Conservation (phyloP, 2,329 filamentous ascomycete species). For the Microdochium nivale region DNA sequence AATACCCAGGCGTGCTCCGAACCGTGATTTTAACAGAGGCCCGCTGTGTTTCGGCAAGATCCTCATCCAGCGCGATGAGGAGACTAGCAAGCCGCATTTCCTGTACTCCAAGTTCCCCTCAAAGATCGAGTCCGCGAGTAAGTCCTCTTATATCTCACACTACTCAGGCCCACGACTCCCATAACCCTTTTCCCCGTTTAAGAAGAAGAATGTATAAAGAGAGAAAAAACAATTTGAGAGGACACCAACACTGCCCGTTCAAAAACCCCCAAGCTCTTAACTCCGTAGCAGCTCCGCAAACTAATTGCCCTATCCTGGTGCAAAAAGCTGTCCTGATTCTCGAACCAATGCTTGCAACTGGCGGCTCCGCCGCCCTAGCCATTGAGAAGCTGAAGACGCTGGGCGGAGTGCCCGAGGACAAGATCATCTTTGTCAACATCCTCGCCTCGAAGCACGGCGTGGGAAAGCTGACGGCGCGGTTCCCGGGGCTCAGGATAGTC, state of each 20-base stretch:
- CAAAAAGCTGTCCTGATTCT: neutral
- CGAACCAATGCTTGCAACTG: neutral
- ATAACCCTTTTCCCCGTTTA: neutral
- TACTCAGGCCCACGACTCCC: neutral
- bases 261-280: too few species aligned
- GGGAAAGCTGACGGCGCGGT: neutral
- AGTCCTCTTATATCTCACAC: neutral
- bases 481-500: neutral
- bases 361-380: neutral
- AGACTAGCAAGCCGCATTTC: neutral
- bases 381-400: constrained; percentile 55
- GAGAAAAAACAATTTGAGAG: too few species aligned
- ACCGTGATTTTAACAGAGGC: neutral
- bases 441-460: constrained; percentile 55
- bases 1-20: neutral
- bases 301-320: neutral
- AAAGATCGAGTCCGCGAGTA: neutral
- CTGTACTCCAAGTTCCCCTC: neutral
- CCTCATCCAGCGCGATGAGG: neutral
- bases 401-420: constrained; percentile 70
- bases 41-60: neutral
- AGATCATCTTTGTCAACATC: constrained; percentile 74
- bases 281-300: neutral
- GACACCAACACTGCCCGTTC: too few species aligned
- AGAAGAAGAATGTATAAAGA: neutral